Base-by-base conservation (phyloP, 2,329 filamentous ascomycete species). In the Phyllosticta paracitricarpa region DNA sequence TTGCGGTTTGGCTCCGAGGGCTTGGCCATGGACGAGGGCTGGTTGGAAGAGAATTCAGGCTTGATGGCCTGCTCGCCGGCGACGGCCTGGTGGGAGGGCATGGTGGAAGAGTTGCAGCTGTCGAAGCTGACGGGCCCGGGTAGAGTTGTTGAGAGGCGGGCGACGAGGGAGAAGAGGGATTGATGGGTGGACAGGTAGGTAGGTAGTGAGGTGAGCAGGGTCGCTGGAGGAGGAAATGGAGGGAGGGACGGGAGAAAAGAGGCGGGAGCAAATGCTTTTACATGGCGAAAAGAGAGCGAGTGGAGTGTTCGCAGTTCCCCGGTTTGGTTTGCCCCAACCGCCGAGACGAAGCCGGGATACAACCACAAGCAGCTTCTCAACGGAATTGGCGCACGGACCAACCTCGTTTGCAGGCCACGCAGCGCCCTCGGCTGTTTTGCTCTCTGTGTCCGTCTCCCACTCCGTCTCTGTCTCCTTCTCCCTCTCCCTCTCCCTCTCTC, bases 61-160 rank as follows among this genome's bases (percentile, higher is more conserved):
- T 81, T 76, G 67, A 80, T 73, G 69, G 79, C 79, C 66, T 73
- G 66, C 66, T 77, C 72, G 72, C 76, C 76, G 58, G 76, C 75
- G 63, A 73, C 74, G 63, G 79, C 75, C 68, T 82, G 80, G 69
- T 78, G 76, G 54, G 79, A 81, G 69, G 79, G 78, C 80, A 82
- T 82, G 65, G 57, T 25, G 33, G 55, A n/a, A 17, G 26, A 48
- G 56, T 48, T 28, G 54, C 51, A 53, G 59, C 56, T 48, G 51
- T 40, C 28, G 48, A 51, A 61, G 60, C 22, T 53, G 59, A 56
- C 33, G 28, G 48, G 48, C 40, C 40, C 17, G 6, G 28, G 17
- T 9, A 51, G 12, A 48, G 61, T 40, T 30, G 51, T 17, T 54
- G 10, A 17, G 12, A 6, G 51, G n/a, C 56, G n/a, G 40, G 33